Base-by-base conservation (phyloP, 169 alveolate genomes). In the Cryptosporidium sp. region DNA sequence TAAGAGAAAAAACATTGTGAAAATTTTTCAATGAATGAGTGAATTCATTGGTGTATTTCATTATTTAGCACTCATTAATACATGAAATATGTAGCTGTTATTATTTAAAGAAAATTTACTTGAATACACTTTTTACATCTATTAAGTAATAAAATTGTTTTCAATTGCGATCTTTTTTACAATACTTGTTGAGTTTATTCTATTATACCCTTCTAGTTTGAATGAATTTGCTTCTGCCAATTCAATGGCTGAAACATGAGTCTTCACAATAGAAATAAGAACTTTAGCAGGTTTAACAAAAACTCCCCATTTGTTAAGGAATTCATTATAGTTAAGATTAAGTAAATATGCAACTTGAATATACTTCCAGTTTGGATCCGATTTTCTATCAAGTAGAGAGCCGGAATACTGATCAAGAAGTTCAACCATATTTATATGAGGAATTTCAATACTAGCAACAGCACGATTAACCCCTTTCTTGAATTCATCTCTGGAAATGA, bases 291-390 rank as follows among this genome's bases (percentile, higher is more conserved):
- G 58, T 3, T 75, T 75, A 26, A 42, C 37, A 42, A 75, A 75
- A n/a, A 35, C 39, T 53, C 71, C 68, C 86, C 86, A 75, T 12
- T 7, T 53, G 44, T 75, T 39, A 8, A 75, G 42, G 33, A 75
- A 75, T 5, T 75, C 86, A 60, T 75, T 60, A 9, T 75, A 60
- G 12, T 53, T 56, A 16, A 75, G 68, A 56, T 75, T 75, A 2
- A 56, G 58, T 18, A 75, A 39, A 60, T 75, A 75, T 10, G 73
- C 61, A 14, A 53, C 71, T 26, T 75, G 73, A 5, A 14, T 75
- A n/a, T 75, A 35, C 56, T 75, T 53, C 86, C 86, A 75, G 23
- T 75, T 56, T n/a, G 48, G 42, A 37, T 31, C 60, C 3, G 73
- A 56, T 12, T 75, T 75, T 18, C 71, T 75, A 37, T 75, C 86